phyloP scores from a whole-genome alignment of 129 eudicot genomes.

The Ambrosia artemisiifolia region DNA sequence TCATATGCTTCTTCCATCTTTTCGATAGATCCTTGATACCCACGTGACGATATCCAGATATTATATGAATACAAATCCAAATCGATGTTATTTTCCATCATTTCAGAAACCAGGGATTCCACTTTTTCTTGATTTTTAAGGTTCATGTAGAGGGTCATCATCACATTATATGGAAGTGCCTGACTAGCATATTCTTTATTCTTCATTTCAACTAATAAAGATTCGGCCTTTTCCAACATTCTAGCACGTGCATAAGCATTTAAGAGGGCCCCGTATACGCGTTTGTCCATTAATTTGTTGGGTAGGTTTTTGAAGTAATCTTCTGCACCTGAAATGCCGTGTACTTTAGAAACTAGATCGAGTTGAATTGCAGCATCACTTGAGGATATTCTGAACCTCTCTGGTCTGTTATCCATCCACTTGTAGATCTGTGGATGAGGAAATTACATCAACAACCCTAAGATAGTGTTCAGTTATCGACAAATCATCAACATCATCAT shows the following conservation, averaged over 20 bases:
- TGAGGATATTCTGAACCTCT: constrained; percentile 64
- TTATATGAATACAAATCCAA: constrained; percentile 74
- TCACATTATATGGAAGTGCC: constrained; percentile 79
- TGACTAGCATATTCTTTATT: constrained; percentile 51
- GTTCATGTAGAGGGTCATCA: constrained; percentile 90
- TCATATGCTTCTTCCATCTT: constrained; percentile 71
- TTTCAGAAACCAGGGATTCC: constrained; percentile 50
- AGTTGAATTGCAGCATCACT: constrained; percentile 91
- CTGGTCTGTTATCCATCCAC: constrained; percentile 72
- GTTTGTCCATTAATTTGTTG: constrained; percentile 54
- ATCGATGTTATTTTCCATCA: constrained; percentile 53
- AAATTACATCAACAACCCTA: constrained; percentile 2
- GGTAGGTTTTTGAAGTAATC: constrained; percentile 66
- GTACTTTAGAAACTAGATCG: constrained; percentile 78
- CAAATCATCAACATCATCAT: no score
- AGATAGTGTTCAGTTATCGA: constrained; percentile 8
- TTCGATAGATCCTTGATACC: constrained; percentile 57
- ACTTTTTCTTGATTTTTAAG: constrained; percentile 62
- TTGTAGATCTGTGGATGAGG: constrained; percentile 44
- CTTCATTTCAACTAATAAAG: constrained; percentile 57
- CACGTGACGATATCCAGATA: constrained; percentile 77
- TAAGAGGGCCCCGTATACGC: constrained; percentile 74
- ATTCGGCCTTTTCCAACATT: constrained; percentile 65
- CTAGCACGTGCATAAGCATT: constrained; percentile 73
- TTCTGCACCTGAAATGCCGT: constrained; percentile 75